Conservation (phyloP, 768 basidiomycete species). For the Pleurotus eryngii region DNA sequence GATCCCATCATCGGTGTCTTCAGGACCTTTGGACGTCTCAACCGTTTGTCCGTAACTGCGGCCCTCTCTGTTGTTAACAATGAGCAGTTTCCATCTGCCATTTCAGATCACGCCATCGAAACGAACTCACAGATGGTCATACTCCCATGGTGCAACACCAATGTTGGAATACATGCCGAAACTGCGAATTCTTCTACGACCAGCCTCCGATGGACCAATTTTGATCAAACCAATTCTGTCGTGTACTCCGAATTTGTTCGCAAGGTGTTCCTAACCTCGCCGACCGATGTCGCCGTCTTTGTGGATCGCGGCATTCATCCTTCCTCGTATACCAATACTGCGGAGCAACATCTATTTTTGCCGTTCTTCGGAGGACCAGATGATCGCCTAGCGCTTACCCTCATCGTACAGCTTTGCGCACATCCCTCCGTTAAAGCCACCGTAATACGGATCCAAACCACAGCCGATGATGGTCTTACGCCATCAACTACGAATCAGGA, state of each 20-base stretch:
- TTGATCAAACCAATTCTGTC: slow-evolving; percentile 61
- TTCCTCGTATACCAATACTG: slow-evolving; percentile 19
- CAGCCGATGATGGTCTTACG: slow-evolving; percentile 29
- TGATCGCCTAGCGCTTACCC: slow-evolving; percentile 78
- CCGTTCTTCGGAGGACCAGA: slow-evolving; percentile 96
- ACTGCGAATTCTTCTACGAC: slow-evolving; percentile 13
- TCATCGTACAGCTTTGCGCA: slow-evolving; percentile 76
- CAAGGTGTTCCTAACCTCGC: slow-evolving; percentile 68
- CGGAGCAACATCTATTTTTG: slow-evolving; percentile 64
- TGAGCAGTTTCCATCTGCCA: slow-evolving; percentile 66
- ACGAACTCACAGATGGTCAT: slow-evolving; percentile 70
- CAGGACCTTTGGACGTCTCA: slow-evolving; percentile 74
- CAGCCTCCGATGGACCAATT: slow-evolving; percentile 50
- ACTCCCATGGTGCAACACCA: slow-evolving; percentile 74
- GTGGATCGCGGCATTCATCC: slow-evolving; percentile 64
- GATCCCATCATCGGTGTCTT: slow-evolving; percentile 75
- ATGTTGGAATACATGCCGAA: slow-evolving; percentile 15
- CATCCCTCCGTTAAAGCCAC: slow-evolving; percentile 67
- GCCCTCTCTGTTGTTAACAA: slow-evolving; percentile 74
- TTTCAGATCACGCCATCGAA: slow-evolving; percentile 57
- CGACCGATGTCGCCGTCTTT: slow-evolving; percentile 80
- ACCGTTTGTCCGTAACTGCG: slow-evolving; percentile 61
- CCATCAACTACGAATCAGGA: slow-evolving; percentile 22
- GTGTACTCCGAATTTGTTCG: slow-evolving; percentile 85
- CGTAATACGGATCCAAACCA: slow-evolving; percentile 58